Evolutionary conservation across 78 protist species (phyloP).

Genomic region (Paulinella micropora): DNA sequence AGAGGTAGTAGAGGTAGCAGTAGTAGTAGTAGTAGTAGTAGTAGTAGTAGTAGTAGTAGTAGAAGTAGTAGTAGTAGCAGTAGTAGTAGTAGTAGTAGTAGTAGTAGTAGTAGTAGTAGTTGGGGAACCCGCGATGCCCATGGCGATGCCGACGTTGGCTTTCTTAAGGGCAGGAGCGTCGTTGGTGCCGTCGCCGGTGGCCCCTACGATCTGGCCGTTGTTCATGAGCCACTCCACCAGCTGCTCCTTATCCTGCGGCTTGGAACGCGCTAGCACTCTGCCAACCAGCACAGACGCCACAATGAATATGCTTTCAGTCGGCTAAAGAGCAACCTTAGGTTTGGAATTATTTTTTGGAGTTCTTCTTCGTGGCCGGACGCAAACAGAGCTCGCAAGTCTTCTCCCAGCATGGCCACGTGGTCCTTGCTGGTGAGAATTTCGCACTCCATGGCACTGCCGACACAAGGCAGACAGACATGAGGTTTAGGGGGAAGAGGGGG

Average conservation of each 20-base stretch:
- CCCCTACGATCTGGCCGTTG: conserved; percentile 44
- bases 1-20: too few species aligned
- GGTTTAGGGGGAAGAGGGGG: too few species aligned
- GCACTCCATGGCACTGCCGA: conserved; percentile 61
- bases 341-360: background rate
- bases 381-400: background rate
- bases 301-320: too few species aligned
- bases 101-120: too few species aligned
- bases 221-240: conserved; percentile 47
- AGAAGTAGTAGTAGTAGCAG: too few species aligned
- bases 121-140: conserved; percentile 58
- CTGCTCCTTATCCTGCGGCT: conserved; percentile 62
- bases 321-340: too few species aligned
- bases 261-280: conserved; percentile 23
- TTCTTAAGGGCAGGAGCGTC: conserved; percentile 92
- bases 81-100: too few species aligned
- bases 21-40: too few species aligned
- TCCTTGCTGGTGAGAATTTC: conserved; percentile 10
- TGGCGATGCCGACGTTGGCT: conserved; percentile 58
- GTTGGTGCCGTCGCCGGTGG: conserved; percentile 93
- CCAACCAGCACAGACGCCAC: background rate
- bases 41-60: too few species aligned
- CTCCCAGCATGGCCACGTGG: background rate
- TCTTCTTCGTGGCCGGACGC: background rate
- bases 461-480: too few species aligned